Percentiles rank a stretch among this genome's conserved stretches.
Evolutionary conservation across 148 eudicot genomes (phyloP).

Genomic region (Rhododendron ovatum): DNA sequence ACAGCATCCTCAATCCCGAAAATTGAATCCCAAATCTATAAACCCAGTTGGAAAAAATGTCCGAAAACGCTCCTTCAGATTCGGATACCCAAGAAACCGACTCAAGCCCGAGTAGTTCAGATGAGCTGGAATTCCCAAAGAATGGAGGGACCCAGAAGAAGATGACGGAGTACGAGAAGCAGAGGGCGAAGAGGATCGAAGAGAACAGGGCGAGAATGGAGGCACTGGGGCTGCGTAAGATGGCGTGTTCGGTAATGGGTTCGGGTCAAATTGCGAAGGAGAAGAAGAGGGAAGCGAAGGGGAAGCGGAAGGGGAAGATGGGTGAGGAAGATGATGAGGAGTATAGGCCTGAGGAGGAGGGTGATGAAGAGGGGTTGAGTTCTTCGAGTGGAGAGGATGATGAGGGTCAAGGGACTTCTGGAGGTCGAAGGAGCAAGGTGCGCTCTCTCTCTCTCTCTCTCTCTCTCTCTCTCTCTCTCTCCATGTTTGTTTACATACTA

Average conservation of each 20-base stretch:
- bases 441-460: too few relatives aligned
- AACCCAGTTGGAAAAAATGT: conserved; percentile 10
- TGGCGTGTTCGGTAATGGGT: conserved; percentile 50
- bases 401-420: conserved; percentile 19
- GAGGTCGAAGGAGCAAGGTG: conserved; percentile 34
- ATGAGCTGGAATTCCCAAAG: conserved; percentile 26
- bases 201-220: conserved; percentile 69
- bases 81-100: conserved; percentile 19
- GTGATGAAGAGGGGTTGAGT: conserved; percentile 26
- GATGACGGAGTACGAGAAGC: conserved; percentile 53
- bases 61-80: conserved; percentile 12
- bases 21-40: background rate
- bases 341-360: conserved; percentile 35
- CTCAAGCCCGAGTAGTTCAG: conserved; percentile 14
- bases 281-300: conserved; percentile 21
- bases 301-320: conserved; percentile 31
- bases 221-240: conserved; percentile 55
- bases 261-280: conserved; percentile 6
- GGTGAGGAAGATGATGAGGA: conserved; percentile 50
- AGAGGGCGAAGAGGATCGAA: conserved; percentile 56
- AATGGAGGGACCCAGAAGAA: conserved; percentile 15
- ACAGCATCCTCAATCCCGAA: background rate
- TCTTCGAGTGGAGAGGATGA: conserved; percentile 35
- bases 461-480: too few relatives aligned
- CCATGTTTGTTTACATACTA: too few relatives aligned